A percentile compares a stretch with the other conserved stretches of the same genome.
Conservation (phyloP, 441 rosid species). For the Aquilaria agallochum region DNA sequence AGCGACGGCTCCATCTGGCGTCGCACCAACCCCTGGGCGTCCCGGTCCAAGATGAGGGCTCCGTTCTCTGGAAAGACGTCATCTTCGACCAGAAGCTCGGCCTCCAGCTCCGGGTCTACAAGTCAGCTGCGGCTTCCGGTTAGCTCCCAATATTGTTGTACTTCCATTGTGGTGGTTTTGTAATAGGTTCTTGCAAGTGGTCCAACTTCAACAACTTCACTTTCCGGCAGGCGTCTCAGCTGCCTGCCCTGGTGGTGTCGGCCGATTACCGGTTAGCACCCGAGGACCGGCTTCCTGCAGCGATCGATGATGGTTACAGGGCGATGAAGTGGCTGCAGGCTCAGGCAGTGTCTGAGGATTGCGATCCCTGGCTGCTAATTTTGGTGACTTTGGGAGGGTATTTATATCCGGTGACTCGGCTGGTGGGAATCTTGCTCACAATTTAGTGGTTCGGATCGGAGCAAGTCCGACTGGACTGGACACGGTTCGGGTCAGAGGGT, state of each 20-base stretch:
- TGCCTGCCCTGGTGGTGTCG: slow-evolving; percentile 42
- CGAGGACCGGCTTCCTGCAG: slow-evolving; percentile 59
- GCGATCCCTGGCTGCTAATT: slow-evolving; percentile 44
- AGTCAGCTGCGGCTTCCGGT: slow-evolving; percentile 22
- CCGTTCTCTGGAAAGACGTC: slow-evolving; percentile 46
- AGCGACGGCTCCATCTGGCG: slow-evolving; percentile 59
- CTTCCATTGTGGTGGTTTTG: slow-evolving; percentile 68
- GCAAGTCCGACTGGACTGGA: slow-evolving; percentile 30
- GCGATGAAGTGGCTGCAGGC: slow-evolving; percentile 55
- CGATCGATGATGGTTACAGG: slow-evolving; percentile 49
- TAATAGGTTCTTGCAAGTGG: slow-evolving; percentile 64
- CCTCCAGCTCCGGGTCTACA: slow-evolving; percentile 48
- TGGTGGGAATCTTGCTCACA: slow-evolving; percentile 51
- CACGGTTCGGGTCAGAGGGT: slow-evolving; percentile 43
- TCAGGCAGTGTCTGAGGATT: slow-evolving; percentile 33
- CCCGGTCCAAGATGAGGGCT: slow-evolving; percentile 37
- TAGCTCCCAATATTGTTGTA: slow-evolving; percentile 52
- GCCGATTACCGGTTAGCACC: slow-evolving; percentile 64
- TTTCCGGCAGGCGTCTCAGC: slow-evolving; percentile 38
- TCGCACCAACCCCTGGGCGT: slow-evolving; percentile 37
- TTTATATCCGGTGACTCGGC: slow-evolving; percentile 61
- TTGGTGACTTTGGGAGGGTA: slow-evolving; percentile 46
- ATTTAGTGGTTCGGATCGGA: slow-evolving; percentile 39
- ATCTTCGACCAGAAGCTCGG: slow-evolving; percentile 27
- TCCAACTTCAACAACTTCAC: slow-evolving; percentile 60